Percentiles rank a stretch among this genome's conserved stretches.
phyloP scores from a whole-genome alignment of 2,329 filamentous ascomycete genomes.

The Cercospora brassicicola region DNA sequence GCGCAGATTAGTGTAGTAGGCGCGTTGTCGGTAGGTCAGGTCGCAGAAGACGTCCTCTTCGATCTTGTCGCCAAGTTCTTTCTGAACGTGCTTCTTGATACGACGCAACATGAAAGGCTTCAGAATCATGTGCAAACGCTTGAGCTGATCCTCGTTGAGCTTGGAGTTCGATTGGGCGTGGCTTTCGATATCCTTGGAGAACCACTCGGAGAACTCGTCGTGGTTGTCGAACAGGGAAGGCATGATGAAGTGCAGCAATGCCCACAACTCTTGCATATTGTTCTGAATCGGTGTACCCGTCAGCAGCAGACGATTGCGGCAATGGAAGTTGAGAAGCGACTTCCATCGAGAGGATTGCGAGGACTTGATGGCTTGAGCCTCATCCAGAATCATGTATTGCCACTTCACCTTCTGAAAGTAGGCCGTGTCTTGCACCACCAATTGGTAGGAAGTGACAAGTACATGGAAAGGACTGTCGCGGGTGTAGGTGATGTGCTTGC shows the following conservation, averaged over 20 bases:
- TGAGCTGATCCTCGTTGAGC: slow-evolving; percentile 95
- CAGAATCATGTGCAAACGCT: slow-evolving; percentile 95
- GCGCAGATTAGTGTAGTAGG: slow-evolving; percentile 85
- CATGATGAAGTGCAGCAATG: slow-evolving; percentile 98
- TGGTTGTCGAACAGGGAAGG: slow-evolving; percentile 95
- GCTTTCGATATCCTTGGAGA: slow-evolving; percentile 94
- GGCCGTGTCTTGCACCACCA: slow-evolving; percentile 91
- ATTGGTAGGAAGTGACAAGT: slow-evolving; percentile 92
- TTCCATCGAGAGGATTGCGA: slow-evolving; percentile 97
- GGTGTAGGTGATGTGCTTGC: slow-evolving; percentile 93
- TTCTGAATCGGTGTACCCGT: slow-evolving; percentile 99
- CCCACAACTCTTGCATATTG: slow-evolving; percentile 99
- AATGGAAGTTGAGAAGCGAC: slow-evolving; percentile 88
- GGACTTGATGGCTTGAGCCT: slow-evolving; percentile 98
- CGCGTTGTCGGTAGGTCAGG: slow-evolving; percentile 91
- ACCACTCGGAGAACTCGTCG: slow-evolving; percentile 92
- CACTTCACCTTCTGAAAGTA: slow-evolving; percentile 99
- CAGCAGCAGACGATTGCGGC: slow-evolving; percentile 86
- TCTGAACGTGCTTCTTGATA: slow-evolving; percentile 99
- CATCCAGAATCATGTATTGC: slow-evolving; percentile 99
- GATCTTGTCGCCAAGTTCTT: slow-evolving; percentile 98
- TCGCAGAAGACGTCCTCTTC: slow-evolving; percentile 96
- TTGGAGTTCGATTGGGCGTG: slow-evolving; percentile 99
- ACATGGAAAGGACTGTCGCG: slow-evolving; percentile 94
- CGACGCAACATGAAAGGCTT: slow-evolving; percentile 99